phyloP scores from a whole-genome alignment of 768 basidiomycete species.

The Tulasnella sp. region DNA sequence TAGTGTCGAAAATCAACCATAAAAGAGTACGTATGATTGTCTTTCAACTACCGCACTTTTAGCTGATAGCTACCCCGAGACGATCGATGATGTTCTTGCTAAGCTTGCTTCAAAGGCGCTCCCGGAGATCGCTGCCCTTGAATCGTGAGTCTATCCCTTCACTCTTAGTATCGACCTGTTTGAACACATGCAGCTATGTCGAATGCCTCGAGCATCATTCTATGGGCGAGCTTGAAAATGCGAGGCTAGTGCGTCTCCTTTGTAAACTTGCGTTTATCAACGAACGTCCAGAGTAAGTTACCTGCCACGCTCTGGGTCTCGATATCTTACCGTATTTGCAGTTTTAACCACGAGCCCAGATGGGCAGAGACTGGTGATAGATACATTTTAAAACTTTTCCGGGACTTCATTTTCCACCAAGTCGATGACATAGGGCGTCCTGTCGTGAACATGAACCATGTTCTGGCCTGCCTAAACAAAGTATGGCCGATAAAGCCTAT shows the following conservation, averaged over 20 bases:
- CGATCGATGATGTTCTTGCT: constrained; percentile 66
- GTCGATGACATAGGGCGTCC: constrained; percentile 85
- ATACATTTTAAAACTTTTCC: constrained; percentile 95
- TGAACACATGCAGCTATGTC: constrained; percentile 39
- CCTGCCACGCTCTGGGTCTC: not conserved
- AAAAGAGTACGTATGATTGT: constrained; percentile 40
- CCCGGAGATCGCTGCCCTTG: constrained; percentile 75
- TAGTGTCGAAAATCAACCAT: constrained; percentile 57
- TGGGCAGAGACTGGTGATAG: constrained; percentile 99
- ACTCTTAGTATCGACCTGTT: not conserved
- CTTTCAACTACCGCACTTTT: not conserved
- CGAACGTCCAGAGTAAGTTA: constrained; percentile 88
- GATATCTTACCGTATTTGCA: constrained; percentile 24
- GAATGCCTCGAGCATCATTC: constrained; percentile 78
- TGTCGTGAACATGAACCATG: constrained; percentile 80
- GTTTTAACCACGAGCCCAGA: constrained; percentile 86
- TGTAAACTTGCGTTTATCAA: constrained; percentile 98
- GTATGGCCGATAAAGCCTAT: constrained; percentile 29
- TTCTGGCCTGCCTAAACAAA: constrained; percentile 89
- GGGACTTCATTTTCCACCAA: constrained; percentile 97
- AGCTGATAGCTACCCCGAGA: constrained; percentile 31
- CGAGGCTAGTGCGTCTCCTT: constrained; percentile 73
- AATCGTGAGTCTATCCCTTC: constrained; percentile 40
- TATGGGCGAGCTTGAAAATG: constrained; percentile 85
- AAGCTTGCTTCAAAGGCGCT: constrained; percentile 59